These are phyloP conservation scores for Lactarius sanguifluus DNA, from an alignment of 768 basidiomycete genomes.

Conservation along the genomic window DNA sequence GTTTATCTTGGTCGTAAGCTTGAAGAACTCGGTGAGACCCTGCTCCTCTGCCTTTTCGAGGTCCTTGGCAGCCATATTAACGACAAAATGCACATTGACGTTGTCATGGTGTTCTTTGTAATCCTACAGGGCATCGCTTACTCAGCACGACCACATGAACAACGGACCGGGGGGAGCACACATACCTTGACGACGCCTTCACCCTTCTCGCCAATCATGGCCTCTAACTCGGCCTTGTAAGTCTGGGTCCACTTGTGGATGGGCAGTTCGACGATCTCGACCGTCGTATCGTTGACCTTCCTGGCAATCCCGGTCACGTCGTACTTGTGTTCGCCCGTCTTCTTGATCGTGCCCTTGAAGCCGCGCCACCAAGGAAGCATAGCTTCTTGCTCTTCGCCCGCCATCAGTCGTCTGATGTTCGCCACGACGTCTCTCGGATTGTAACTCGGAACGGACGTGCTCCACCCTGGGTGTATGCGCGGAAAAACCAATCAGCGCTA, in stretches of 20 bases:
- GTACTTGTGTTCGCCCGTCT: slow-evolving; percentile 80
- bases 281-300: slow-evolving; percentile 82
- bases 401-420: slow-evolving; percentile 86
- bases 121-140: slow-evolving; percentile 55
- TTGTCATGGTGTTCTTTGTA: slow-evolving; percentile 98
- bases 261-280: slow-evolving; percentile 94
- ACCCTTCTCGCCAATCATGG: slow-evolving; percentile 84
- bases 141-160: not conserved
- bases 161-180: not conserved
- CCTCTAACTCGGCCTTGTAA: slow-evolving; percentile 90
- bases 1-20: slow-evolving; percentile 76
- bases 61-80: slow-evolving; percentile 77
- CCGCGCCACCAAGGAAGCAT: slow-evolving; percentile 99
- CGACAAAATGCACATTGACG: slow-evolving; percentile 81
- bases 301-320: slow-evolving; percentile 70
- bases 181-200: slow-evolving; percentile 77
- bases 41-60: slow-evolving; percentile 87
- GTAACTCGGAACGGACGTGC: slow-evolving; percentile 87
- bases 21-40: slow-evolving; percentile 90
- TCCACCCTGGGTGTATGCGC: slow-evolving; percentile 68
- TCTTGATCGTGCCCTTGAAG: slow-evolving; percentile 85
- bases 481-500: not conserved
- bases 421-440: slow-evolving; percentile 89
- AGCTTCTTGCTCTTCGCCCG: slow-evolving; percentile 72
- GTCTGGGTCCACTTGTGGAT: slow-evolving; percentile 92